Conservation (phyloP, 2,329 filamentous ascomycete genomes). For the Colletotrichum viniferum region DNA sequence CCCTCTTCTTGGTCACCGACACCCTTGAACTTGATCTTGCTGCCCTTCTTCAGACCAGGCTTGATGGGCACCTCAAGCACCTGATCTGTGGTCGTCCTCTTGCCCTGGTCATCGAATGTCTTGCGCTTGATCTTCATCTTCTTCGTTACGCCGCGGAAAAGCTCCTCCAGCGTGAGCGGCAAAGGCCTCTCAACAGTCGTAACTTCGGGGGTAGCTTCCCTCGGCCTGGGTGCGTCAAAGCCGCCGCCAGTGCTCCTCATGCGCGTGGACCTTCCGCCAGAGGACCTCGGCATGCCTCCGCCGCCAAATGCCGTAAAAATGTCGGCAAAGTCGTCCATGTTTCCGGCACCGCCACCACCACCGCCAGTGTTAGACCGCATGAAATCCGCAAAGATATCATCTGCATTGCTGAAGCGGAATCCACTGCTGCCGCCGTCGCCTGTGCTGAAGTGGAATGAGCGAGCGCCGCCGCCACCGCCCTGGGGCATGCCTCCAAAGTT, state of each 20-base stretch:
- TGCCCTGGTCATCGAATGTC: slow-evolving; percentile 85
- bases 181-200: slow-evolving; percentile 88
- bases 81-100: slow-evolving; percentile 85
- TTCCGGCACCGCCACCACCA: slow-evolving; percentile 37
- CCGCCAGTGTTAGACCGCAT: slow-evolving; percentile 60
- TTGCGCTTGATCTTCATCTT: slow-evolving; percentile 99
- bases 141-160: slow-evolving; percentile 87
- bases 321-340: slow-evolving; percentile 54
- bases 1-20: slow-evolving; percentile 99
- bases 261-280: slow-evolving; percentile 45
- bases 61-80: slow-evolving; percentile 96
- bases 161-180: slow-evolving; percentile 82
- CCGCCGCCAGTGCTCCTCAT: slow-evolving; percentile 44
- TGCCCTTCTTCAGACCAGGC: slow-evolving; percentile 92
- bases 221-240: slow-evolving; percentile 31
- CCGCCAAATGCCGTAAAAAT: slow-evolving; percentile 59
- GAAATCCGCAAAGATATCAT: slow-evolving; percentile 87
- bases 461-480: slow-evolving; percentile 49
- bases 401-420: slow-evolving; percentile 84
- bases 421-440: slow-evolving; percentile 54
- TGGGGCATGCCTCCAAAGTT: slow-evolving; percentile 48
- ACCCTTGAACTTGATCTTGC: slow-evolving; percentile 97
- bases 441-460: slow-evolving; percentile 70
- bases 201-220: slow-evolving; percentile 76
- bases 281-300: slow-evolving; percentile 33